These are phyloP conservation scores for Naganishia kalamii DNA, from an alignment of 768 basidiomycete genomes.

Conservation along the genomic window DNA sequence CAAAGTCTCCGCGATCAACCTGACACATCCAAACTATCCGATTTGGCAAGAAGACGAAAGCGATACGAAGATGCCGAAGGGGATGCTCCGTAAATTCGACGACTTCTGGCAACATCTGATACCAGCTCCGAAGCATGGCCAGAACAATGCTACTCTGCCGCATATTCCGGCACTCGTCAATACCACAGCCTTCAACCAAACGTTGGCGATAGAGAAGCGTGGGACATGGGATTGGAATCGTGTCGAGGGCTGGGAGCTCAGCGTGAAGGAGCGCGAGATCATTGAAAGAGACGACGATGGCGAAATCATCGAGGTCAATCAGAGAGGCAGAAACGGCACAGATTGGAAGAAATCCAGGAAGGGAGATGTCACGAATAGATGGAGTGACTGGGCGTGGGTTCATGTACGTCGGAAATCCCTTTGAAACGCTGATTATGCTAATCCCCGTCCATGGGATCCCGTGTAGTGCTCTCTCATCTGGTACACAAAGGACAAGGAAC, in stretches of 20 bases:
- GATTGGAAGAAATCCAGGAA: not conserved
- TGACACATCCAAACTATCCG: conserved; percentile 20
- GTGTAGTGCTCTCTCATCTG: conserved; percentile 17
- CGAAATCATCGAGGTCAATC: not conserved
- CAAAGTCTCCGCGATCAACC: conserved; percentile 27
- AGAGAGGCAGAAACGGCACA: not conserved
- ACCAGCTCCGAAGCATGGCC: not conserved
- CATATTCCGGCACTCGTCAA: conserved; percentile 19
- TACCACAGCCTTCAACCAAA: conserved; percentile 33
- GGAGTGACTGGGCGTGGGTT: conserved; percentile 38
- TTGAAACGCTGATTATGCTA: not conserved
- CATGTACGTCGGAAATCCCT: conserved; percentile 10
- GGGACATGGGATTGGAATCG: conserved; percentile 28
- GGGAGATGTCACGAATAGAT: not conserved
- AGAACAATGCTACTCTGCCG: not conserved
- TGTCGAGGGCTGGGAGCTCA: conserved; percentile 14
- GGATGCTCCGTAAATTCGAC: not conserved
- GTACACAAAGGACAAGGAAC: conserved; percentile 2
- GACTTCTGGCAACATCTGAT: conserved; percentile 26
- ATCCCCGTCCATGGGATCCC: not conserved
- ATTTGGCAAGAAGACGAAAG: not conserved
- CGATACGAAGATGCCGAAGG: not conserved
- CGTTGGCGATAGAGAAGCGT: conserved; percentile 26
- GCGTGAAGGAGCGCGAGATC: conserved; percentile 28
- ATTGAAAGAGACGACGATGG: conserved; percentile 12